phyloP scores from a whole-genome alignment of 169 alveolate species.

The Eimeria necatrix region DNA sequence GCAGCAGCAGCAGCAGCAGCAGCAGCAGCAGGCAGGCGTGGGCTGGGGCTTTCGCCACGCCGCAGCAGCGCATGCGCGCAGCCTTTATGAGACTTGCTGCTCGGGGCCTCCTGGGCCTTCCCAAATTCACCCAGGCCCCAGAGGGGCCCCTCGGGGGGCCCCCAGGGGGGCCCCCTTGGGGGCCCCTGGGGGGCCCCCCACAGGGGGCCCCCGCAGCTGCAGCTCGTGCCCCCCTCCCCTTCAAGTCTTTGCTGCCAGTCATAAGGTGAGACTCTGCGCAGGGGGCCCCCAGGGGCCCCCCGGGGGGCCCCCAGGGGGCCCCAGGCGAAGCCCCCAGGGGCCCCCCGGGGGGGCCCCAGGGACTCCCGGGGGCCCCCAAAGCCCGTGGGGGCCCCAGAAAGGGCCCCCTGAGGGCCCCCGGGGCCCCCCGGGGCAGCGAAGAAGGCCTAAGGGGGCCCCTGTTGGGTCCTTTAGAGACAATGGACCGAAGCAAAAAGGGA shows the following conservation, averaged over 20 bases:
- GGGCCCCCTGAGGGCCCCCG: too few relatives aligned
- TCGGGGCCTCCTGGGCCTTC: constrained; percentile 46
- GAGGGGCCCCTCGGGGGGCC: background rate
- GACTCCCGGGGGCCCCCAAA: too few relatives aligned
- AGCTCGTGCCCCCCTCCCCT: background rate
- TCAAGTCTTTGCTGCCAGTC: constrained; percentile 53
- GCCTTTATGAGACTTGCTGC: constrained; percentile 47
- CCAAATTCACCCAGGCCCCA: background rate
- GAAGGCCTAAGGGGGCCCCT: too few relatives aligned
- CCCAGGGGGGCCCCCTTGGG: background rate
- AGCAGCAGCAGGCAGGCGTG: background rate
- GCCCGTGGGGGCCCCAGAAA: too few relatives aligned
- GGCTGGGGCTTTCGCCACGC: constrained; percentile 35
- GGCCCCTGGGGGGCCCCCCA: background rate
- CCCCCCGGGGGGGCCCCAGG: too few relatives aligned
- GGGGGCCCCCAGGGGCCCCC: too few relatives aligned
- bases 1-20: background rate
- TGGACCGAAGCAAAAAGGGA: too few relatives aligned
- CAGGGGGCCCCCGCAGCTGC: too few relatives aligned
- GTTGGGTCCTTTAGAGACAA: too few relatives aligned
- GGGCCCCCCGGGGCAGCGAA: too few relatives aligned
- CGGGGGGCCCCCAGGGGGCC: too few relatives aligned
- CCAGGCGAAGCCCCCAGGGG: too few relatives aligned
- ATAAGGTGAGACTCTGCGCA: constrained; percentile 19
- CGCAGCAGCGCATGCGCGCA: constrained; percentile 52